Conservation (phyloP, 345 rosid genomes). For the Limnanthes douglasii region DNA sequence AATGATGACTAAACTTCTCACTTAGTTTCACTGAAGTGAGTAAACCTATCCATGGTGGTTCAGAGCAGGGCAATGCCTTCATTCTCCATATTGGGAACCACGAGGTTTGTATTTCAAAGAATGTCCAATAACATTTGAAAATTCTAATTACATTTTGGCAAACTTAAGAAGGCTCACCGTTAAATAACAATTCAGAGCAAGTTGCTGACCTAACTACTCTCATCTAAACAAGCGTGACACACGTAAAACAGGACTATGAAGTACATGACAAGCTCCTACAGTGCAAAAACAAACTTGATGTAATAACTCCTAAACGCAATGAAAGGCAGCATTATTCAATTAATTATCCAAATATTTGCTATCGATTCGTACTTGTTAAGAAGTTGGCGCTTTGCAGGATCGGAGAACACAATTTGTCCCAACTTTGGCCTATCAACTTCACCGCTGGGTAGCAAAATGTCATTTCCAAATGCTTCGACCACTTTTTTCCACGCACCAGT, state of each 20-base stretch:
- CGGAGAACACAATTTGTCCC: slow-evolving; percentile 78
- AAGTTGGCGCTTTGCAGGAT: slow-evolving; percentile 60
- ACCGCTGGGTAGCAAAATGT: slow-evolving; percentile 35
- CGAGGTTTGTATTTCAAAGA: no score
- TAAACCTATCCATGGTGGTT: no score
- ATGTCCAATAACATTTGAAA: no score
- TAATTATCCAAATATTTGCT: neutral
- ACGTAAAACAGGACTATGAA: neutral
- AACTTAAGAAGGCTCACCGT: no score
- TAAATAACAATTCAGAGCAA: no score
- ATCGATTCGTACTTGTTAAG: slow-evolving; percentile 37
- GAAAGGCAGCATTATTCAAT: neutral
- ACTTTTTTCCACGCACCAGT: slow-evolving; percentile 47
- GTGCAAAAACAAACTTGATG: neutral
- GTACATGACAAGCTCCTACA: neutral
- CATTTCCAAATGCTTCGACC: slow-evolving; percentile 47
- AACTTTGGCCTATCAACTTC: slow-evolving; percentile 62
- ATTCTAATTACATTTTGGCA: no score
- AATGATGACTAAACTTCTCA: no score
- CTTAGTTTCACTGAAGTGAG: no score
- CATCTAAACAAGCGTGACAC: neutral
- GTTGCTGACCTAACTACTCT: no score
- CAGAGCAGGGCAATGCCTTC: no score
- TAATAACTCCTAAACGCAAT: neutral
- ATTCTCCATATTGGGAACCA: no score